Conservation (phyloP, 805 yeast genomes). For the Wickerhamomyces pijperi region DNA sequence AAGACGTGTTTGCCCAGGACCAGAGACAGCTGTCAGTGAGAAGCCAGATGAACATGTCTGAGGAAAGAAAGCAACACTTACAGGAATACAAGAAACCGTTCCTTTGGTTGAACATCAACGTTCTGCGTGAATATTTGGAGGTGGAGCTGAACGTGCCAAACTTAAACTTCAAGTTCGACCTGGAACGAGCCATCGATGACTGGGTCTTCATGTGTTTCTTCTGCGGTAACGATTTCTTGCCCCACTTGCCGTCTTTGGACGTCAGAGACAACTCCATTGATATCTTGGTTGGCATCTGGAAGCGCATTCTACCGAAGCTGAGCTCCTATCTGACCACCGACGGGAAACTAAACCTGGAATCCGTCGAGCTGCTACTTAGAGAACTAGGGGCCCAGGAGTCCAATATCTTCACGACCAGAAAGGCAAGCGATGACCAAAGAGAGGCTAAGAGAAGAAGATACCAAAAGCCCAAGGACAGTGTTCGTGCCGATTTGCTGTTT, state of each 20-base stretch:
- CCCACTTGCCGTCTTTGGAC: slow-evolving; percentile 89
- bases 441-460: slow-evolving; percentile 44
- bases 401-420: slow-evolving; percentile 60
- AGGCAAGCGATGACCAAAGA: slow-evolving; percentile 58
- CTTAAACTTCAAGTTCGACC: slow-evolving; percentile 63
- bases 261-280: slow-evolving; percentile 94
- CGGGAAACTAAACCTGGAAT: slow-evolving; percentile 65
- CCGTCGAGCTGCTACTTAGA: slow-evolving; percentile 62
- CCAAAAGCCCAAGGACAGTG: slow-evolving; percentile 32
- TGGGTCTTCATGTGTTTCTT: slow-evolving; percentile 99
- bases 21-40: slow-evolving; percentile 28
- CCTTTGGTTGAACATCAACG: slow-evolving; percentile 84
- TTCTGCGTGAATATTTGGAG: slow-evolving; percentile 78
- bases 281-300: slow-evolving; percentile 74
- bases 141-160: slow-evolving; percentile 69
- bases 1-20: slow-evolving; percentile 83
- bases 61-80: slow-evolving; percentile 35
- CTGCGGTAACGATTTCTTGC: slow-evolving; percentile 96
- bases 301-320: slow-evolving; percentile 50
- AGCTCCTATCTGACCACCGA: slow-evolving; percentile 81
- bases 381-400: slow-evolving; percentile 66
- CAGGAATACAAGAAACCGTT: slow-evolving; percentile 60
- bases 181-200: slow-evolving; percentile 94
- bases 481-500: slow-evolving; percentile 45
- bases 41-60: slow-evolving; percentile 48